Percentiles rank a stretch among this genome's conserved stretches.
Evolutionary conservation across 1,284 basidiomycete species (phyloP).

Genomic region (Inonotus hispidus): DNA sequence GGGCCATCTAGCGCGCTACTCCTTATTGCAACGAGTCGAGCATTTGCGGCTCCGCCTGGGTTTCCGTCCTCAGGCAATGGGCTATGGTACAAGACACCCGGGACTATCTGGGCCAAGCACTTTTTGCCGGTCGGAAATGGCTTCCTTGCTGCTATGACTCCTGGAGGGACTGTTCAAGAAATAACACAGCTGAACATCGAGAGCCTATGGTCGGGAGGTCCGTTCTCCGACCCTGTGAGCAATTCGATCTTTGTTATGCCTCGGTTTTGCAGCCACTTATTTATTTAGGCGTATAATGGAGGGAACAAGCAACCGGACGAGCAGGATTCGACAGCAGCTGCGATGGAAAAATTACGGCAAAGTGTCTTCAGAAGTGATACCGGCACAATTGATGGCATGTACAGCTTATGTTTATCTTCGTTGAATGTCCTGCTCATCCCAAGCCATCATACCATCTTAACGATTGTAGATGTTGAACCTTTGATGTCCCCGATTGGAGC

Average conservation of each 20-base stretch:
- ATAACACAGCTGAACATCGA: slow-evolving; percentile 67
- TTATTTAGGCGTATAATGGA: slow-evolving; percentile 56
- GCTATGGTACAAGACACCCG: slow-evolving; percentile 59
- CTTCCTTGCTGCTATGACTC: slow-evolving; percentile 63
- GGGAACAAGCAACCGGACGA: slow-evolving; percentile 55
- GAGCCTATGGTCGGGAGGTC: slow-evolving; percentile 70
- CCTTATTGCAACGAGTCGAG: not conserved
- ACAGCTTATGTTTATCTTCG: not conserved
- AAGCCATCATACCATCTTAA: not conserved
- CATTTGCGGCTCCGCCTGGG: slow-evolving; percentile 37
- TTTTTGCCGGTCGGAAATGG: slow-evolving; percentile 71
- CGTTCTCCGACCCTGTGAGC: slow-evolving; percentile 57
- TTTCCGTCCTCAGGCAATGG: slow-evolving; percentile 71
- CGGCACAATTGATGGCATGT: slow-evolving; percentile 56
- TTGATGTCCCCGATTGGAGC: slow-evolving; percentile 51
- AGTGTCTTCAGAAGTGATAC: slow-evolving; percentile 51
- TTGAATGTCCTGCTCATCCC: not conserved
- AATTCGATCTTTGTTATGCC: not conserved
- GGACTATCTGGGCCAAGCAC: slow-evolving; percentile 49
- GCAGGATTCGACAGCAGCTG: slow-evolving; percentile 37
- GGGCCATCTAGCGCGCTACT: not conserved
- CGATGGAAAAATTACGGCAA: slow-evolving; percentile 49
- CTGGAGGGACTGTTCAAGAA: slow-evolving; percentile 56
- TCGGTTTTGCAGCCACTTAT: slow-evolving; percentile 7
- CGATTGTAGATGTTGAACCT: slow-evolving; percentile 43